Conservation (phyloP, 2,329 filamentous ascomycete genomes). For the Aspergillus piperis region DNA sequence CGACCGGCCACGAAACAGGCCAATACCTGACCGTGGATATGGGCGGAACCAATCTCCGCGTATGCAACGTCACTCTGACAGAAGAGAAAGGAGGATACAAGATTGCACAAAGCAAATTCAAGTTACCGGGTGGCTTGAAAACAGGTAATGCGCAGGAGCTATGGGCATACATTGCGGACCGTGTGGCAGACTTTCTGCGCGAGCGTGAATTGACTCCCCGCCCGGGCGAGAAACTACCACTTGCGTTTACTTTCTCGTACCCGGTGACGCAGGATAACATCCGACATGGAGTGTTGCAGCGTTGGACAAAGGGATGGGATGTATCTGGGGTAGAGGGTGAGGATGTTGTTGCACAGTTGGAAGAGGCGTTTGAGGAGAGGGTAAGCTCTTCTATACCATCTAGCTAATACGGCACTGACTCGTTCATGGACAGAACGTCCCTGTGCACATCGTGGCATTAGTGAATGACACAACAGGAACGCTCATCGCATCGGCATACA, state of each 20-base stretch:
- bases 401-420: neutral
- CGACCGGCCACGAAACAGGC: conserved; percentile 76
- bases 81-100: conserved; percentile 78
- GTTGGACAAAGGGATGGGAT: conserved; percentile 92
- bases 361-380: conserved; percentile 67
- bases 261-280: conserved; percentile 83
- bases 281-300: conserved; percentile 79
- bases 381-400: conserved; percentile 40
- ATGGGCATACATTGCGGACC: conserved; percentile 86
- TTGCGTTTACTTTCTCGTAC: conserved; percentile 90
- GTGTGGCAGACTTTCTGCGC: conserved; percentile 71
- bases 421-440: conserved; percentile 61
- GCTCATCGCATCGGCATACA: conserved; percentile 88
- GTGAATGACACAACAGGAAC: conserved; percentile 96
- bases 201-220: conserved; percentile 65
- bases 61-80: conserved; percentile 80
- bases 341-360: conserved; percentile 81
- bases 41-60: conserved; percentile 86
- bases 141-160: conserved; percentile 73
- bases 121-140: conserved; percentile 81
- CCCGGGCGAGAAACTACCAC: conserved; percentile 57
- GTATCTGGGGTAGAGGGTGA: conserved; percentile 83
- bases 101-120: conserved; percentile 84
- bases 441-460: conserved; percentile 80
- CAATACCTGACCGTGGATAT: conserved; percentile 82